Evolutionary conservation across 2,329 filamentous ascomycete genomes (phyloP), one percentile per base, ranked within the genome.

Genomic region (Dactylellina drechsleri): DNA sequence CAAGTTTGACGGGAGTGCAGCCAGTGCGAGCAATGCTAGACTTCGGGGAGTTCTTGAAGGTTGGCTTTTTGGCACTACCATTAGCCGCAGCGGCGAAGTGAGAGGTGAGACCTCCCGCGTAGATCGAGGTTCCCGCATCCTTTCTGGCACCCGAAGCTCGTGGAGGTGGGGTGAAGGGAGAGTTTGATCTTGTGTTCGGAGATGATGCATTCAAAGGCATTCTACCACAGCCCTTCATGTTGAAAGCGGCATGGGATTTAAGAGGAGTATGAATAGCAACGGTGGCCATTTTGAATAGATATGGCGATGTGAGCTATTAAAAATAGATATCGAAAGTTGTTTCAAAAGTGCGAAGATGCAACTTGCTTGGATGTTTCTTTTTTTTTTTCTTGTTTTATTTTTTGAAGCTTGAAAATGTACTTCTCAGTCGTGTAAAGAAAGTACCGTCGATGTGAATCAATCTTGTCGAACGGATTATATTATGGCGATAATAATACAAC

Each of bases 201-300:
- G 94, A 98, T 36, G 31, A 36, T 36, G 95, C 94, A 2, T 94
- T 97, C 81, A 99, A 85, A 79, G 95, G 93, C 86, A 96, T 93
- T 77, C 95, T 92, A 82, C 93, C 93, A 84, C 94, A 93, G 83
- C 93, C 95, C 82, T 93, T 93, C 79, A 92, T 89, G 79, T 91
- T 93, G 85, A 98, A 97, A 80, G 97, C 87, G 84, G 91, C 89
- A 83, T 97, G 94, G 87, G 92, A 95, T 87, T 97, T 98, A 82
- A 95, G 86, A 75, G 95, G 95, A 76, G 95, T 98, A 80, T 92
- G 91, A 83, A 97, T 89, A 81, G 88, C 85, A 82, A 87, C 84
- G 83, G 90, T 91, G 82, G 94, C 92, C 94, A 98, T 98, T 82
- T 80, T 87, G 57, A 62, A 18, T 60, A n/a, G 13, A 8, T 23